Percentiles rank a stretch among this genome's conserved stretches.
Evolutionary conservation across 2,329 filamentous ascomycete species (phyloP).

Genomic region (Aspergillus spinulosporus): DNA sequence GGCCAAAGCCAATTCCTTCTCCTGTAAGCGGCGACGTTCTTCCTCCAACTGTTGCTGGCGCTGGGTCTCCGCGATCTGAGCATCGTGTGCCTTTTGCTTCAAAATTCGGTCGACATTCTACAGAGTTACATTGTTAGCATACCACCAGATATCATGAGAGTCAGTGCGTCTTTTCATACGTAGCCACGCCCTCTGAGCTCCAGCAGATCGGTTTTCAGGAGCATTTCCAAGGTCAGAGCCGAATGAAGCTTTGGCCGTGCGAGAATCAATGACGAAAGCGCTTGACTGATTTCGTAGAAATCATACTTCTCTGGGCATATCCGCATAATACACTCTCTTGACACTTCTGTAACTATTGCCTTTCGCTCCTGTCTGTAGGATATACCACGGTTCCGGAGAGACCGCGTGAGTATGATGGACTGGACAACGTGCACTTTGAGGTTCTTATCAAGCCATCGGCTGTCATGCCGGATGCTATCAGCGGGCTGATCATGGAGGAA

Average conservation of each 20-base stretch:
- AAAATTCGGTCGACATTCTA: constrained; percentile 89
- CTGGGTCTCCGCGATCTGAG: constrained; percentile 80
- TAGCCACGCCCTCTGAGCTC: constrained; percentile 85
- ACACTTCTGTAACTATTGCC: constrained; percentile 64
- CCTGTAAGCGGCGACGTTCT: constrained; percentile 68
- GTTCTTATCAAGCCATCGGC: constrained; percentile 86
- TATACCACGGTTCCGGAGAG: constrained; percentile 69
- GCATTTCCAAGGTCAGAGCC: constrained; percentile 85
- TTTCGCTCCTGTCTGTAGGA: constrained; percentile 73
- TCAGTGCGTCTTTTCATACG: constrained; percentile 19
- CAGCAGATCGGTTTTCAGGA: constrained; percentile 80
- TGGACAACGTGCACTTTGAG: constrained; percentile 75
- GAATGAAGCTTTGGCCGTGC: constrained; percentile 83
- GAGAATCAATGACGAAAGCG: constrained; percentile 77
- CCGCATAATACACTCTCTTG: constrained; percentile 67
- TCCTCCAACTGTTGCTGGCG: constrained; percentile 70
- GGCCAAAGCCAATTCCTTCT: constrained; percentile 57
- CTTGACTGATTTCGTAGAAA: constrained; percentile 88
- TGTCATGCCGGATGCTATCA: constrained; percentile 80
- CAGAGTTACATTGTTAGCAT: background rate
- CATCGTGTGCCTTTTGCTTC: constrained; percentile 81
- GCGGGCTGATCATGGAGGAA: constrained; percentile 82
- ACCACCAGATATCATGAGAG: background rate
- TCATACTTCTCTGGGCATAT: constrained; percentile 73
- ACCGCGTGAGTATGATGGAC: constrained; percentile 73